Conservation (phyloP, 768 basidiomycete genomes). For the Termitomyces sp. region DNA sequence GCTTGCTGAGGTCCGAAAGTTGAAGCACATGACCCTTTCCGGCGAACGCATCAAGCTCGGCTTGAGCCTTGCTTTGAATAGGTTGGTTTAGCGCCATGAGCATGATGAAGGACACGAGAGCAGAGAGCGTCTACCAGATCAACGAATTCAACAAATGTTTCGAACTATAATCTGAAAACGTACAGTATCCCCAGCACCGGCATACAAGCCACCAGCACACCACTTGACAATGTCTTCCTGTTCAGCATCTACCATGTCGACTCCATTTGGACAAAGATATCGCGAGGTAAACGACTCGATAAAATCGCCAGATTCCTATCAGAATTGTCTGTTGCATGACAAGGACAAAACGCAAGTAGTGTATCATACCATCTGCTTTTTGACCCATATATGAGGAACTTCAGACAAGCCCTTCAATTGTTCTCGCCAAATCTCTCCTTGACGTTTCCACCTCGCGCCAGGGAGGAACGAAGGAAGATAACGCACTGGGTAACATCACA, state of each 20-base stretch:
- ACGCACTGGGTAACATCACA: slow-evolving; percentile 26
- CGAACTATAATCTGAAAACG: not conserved
- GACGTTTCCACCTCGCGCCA: slow-evolving; percentile 40
- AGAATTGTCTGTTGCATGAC: not conserved
- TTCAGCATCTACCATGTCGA: slow-evolving; percentile 18
- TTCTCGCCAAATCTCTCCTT: slow-evolving; percentile 34
- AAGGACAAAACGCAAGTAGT: not conserved
- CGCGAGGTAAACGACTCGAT: slow-evolving; percentile 40
- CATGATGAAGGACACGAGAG: slow-evolving; percentile 38
- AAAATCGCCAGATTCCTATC: slow-evolving; percentile 24
- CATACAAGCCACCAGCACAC: slow-evolving; percentile 44
- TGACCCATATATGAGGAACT: slow-evolving; percentile 38
- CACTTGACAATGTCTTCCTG: slow-evolving; percentile 44
- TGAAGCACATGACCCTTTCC: slow-evolving; percentile 28
- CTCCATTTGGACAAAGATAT: slow-evolving; percentile 23
- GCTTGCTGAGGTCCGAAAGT: slow-evolving; percentile 20
- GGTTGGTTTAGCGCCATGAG: slow-evolving; percentile 43
- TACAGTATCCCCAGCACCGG: slow-evolving; percentile 40
- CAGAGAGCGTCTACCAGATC: slow-evolving; percentile 37
- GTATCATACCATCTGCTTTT: slow-evolving; percentile 34
- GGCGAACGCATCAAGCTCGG: slow-evolving; percentile 33
- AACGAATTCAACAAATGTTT: not conserved
- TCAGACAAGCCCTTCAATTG: slow-evolving; percentile 29
- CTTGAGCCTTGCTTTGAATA: slow-evolving; percentile 31
- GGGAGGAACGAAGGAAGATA: slow-evolving; percentile 47